phyloP scores from a whole-genome alignment of 768 basidiomycete species.

The Cantharellus cinnabarinus region DNA sequence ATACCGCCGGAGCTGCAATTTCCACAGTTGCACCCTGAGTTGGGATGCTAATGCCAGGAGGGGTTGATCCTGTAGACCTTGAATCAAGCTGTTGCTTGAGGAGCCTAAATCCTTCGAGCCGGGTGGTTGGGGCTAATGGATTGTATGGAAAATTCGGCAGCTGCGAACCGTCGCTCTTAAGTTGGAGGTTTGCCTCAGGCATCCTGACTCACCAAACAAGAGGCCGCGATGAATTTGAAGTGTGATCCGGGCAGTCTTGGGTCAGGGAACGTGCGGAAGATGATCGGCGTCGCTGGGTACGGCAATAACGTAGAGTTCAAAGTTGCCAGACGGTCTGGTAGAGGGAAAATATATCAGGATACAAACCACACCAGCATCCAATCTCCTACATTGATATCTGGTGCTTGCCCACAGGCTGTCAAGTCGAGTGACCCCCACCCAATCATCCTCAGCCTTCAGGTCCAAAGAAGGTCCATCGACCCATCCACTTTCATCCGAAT shows the following conservation, averaged over 20 bases:
- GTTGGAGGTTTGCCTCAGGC: background rate
- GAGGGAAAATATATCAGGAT: background rate
- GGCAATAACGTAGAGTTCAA: slow-evolving; percentile 27
- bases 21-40: background rate
- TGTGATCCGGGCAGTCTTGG: slow-evolving; percentile 28
- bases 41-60: background rate
- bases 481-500: slow-evolving; percentile 21
- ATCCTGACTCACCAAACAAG: slow-evolving; percentile 25
- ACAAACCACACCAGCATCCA: background rate
- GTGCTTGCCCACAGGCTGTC: slow-evolving; percentile 47
- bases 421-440: slow-evolving; percentile 35
- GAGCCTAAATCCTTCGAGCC: slow-evolving; percentile 44
- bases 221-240: slow-evolving; percentile 50
- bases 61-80: slow-evolving; percentile 10
- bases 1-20: background rate
- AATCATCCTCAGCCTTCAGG: slow-evolving; percentile 29
- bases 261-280: slow-evolving; percentile 60
- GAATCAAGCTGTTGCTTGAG: slow-evolving; percentile 23
- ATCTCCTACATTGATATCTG: slow-evolving; percentile 41
- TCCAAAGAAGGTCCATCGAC: slow-evolving; percentile 31
- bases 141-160: slow-evolving; percentile 56
- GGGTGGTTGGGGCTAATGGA: slow-evolving; percentile 26
- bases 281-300: slow-evolving; percentile 30
- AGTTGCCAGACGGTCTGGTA: slow-evolving; percentile 24
- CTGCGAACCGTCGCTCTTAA: background rate